Base-by-base conservation (phyloP, 768 basidiomycete species). In the Heimioporus sp. region DNA sequence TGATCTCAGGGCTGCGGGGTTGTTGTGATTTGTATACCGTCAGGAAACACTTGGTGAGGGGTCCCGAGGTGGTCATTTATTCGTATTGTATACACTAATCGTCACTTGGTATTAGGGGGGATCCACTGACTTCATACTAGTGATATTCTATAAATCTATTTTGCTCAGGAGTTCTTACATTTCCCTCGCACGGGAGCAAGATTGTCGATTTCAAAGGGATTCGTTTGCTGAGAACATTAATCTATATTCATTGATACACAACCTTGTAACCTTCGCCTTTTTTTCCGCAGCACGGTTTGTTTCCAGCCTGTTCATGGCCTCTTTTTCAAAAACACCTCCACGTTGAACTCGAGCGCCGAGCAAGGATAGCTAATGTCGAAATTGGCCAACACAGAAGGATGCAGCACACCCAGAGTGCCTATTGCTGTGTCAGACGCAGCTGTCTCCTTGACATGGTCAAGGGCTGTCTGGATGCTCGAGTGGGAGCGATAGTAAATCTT, bases 301-400 rank as follows among this genome's bases (percentile, higher is more conserved):
- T 24, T 24, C 5, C 24, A 24, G 19, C 45, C 43, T 21, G 10
- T 49, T 58, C 48, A 61, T 43, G 43, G 59, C 79, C 45, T 42
- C 43, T 55, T 76, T 70, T 86, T 90, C 75, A 89, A 85, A 79
- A 99, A 92, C n/a, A 90, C 90, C 70, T 98, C 95, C 41, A 98
- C 77, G 30, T 86, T 87, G 69, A 99, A 93, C 77, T 99, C 96
- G 50, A 99, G 73, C 8, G 87, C 87, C 32, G 95, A 98, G 73
- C 95, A 98, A 17, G 96, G 96, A 73, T 90, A 95, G 38, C 80
- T 81, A 55, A 98, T 87, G 70, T 98, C 95, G 70, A 96, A 99
- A 65, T 92, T 93, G 61, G 85, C 83, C 51, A 99, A 75, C 5
- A 98, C 97, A 7, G 74, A 80, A 10, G 97, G 97, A 69, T 99